A percentile compares a stretch with the other conserved stretches of the same genome.
Evolutionary conservation across 2,329 filamentous ascomycete species (phyloP).

Genomic region (Sporothrix sp.): DNA sequence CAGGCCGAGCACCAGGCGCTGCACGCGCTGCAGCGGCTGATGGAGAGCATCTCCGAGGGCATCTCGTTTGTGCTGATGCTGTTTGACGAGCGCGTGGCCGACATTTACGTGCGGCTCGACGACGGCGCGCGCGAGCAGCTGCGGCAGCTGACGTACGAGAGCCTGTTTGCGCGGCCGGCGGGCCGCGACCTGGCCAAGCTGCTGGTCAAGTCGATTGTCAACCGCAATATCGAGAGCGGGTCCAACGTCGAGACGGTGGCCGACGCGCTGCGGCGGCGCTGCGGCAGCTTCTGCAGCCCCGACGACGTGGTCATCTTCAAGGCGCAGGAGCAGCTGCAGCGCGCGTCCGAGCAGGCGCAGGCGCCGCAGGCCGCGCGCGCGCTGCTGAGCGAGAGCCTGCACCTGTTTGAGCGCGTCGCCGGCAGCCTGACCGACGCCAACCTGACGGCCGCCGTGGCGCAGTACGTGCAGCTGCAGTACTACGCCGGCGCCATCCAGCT

Average conservation of each 20-base stretch:
- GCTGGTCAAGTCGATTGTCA: slow-evolving; percentile 94
- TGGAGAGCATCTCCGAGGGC: slow-evolving; percentile 86
- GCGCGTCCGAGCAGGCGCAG: slow-evolving; percentile 66
- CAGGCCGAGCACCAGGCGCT: slow-evolving; percentile 92
- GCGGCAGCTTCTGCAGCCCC: slow-evolving; percentile 93
- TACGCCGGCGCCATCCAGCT: slow-evolving; percentile 90
- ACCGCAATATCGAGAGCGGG: slow-evolving; percentile 91
- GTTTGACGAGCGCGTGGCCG: slow-evolving; percentile 85
- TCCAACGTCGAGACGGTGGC: slow-evolving; percentile 97
- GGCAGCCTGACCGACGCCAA: slow-evolving; percentile 72
- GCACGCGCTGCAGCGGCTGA: slow-evolving; percentile 73
- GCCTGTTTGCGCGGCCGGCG: slow-evolving; percentile 66
- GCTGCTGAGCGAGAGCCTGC: slow-evolving; percentile 78
- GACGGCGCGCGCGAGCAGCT: slow-evolving; percentile 60
- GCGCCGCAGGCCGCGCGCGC: slow-evolving; percentile 69
- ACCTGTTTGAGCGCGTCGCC: slow-evolving; percentile 81
- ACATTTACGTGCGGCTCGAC: slow-evolving; percentile 72
- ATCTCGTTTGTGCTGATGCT: slow-evolving; percentile 93
- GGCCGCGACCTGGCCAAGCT: slow-evolving; percentile 89
- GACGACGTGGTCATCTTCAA: slow-evolving; percentile 98
- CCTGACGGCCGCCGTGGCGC: slow-evolving; percentile 63
- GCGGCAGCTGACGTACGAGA: slow-evolving; percentile 73
- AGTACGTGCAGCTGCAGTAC: slow-evolving; percentile 76
- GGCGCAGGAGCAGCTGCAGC: slow-evolving; percentile 87
- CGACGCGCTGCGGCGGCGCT: slow-evolving; percentile 82